Conservation (phyloP, 108 stramenopile species). For the Bacterosira constricta region DNA sequence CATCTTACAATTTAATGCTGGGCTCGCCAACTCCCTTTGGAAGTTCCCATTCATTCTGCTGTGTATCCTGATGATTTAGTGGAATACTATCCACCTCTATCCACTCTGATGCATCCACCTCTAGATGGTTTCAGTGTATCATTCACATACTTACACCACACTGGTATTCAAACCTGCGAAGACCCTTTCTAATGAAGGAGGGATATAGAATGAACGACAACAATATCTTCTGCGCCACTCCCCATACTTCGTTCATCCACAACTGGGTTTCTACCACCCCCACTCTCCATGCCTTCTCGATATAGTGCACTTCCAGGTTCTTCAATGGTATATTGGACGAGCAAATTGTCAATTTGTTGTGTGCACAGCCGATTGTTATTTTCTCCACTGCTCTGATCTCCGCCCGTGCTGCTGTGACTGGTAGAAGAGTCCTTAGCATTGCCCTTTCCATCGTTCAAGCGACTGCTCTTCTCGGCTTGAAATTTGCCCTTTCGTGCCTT, state of each 20-base stretch:
- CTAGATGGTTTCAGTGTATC: no score
- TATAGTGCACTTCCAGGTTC: slow-evolving; percentile 20
- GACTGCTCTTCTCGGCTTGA: slow-evolving; percentile 72
- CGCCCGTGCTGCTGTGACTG: background rate
- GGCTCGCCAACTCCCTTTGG: no score
- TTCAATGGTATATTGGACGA: slow-evolving; percentile 64
- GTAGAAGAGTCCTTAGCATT: background rate
- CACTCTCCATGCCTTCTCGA: slow-evolving; percentile 51
- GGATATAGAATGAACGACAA: slow-evolving; percentile 55
- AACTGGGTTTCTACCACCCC: background rate
- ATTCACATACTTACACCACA: no score
- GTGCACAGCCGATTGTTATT: slow-evolving; percentile 48
- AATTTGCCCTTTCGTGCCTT: slow-evolving; percentile 78
- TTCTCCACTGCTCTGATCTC: background rate
- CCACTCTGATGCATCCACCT: no score
- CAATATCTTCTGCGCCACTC: slow-evolving; percentile 62
- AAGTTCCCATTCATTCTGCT: no score
- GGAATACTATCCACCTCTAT: no score
- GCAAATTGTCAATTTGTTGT: slow-evolving; percentile 83
- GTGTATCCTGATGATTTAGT: no score
- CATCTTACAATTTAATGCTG: no score
- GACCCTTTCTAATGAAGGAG: no score
- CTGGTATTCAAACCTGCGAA: no score
- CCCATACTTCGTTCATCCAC: slow-evolving; percentile 27
- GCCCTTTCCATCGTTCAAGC: slow-evolving; percentile 49